Base-by-base conservation (phyloP, 2,329 filamentous ascomycete genomes). In the Fusarium newnesense region DNA sequence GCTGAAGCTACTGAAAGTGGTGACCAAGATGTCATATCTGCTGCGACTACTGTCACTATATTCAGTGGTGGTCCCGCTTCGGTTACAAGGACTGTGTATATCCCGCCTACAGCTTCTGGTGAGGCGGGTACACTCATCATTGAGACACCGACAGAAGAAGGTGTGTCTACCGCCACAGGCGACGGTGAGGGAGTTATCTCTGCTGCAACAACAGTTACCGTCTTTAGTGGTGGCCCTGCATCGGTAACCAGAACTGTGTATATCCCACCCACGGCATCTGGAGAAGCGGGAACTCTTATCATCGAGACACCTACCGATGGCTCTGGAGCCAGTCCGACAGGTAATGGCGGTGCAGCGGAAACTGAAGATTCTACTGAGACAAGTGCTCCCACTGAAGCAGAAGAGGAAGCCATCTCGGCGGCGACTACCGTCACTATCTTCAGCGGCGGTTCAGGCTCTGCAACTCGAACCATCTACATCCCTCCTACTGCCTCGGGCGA, bases 91-190 rank as follows among this genome's bases (percentile, higher is more conserved):
- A 69, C 56, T 2, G 16, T 62, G 7, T 68, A 69, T 4, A 44
- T 63, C 6, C 66, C 64, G 1, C 66, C 66, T 1, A 47, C 57
- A 16, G 44, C 39, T 0, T 63, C 66, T 1, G 57, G 16, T 8
- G 66, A 58, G 24, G 39, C 57, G 0, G 66, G 64, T 0, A 69
- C 67, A 2, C 28, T 69, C 6, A 42, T 69, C 3, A 28, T 69
- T 4, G 64, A 67, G 16, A 64, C 44, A 2, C 61, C 61, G n/a
- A n/a, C n/a, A n/a, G n/a, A n/a, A n/a, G n/a, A n/a, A n/a, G n/a
- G n/a, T n/a, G n/a, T n/a, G n/a, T n/a, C n/a, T n/a, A n/a, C n/a
- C n/a, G n/a, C n/a, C n/a, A n/a, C n/a, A n/a, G n/a, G n/a, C n/a
- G n/a, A n/a, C n/a, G n/a, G n/a, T n/a, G n/a, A n/a, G n/a, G n/a